Evolutionary conservation across 345 rosid species (phyloP), one percentile per base, ranked within the genome.

Genomic region (Limnanthes douglasii): DNA sequence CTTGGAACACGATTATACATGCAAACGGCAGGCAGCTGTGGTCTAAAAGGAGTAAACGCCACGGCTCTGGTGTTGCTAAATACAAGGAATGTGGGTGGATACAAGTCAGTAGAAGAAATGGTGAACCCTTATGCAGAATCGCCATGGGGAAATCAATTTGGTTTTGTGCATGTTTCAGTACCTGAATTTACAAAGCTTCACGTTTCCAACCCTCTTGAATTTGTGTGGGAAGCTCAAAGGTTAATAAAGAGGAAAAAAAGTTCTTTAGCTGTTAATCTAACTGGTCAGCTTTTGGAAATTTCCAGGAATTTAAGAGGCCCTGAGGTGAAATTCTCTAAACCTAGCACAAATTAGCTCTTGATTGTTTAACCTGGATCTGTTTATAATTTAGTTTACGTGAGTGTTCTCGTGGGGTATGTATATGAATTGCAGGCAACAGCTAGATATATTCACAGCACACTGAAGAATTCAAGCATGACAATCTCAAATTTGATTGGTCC

Each of bases 41-140:
- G 50, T 24, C 48, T 44, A 18, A 42, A 19, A 3, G 31, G 38
- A 5, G 45, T 32, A 34, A 22, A 48, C 9, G 37, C 66, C 2
- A 72, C 75, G 1, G 66, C 75, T 8, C n/a, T 72, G 19, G 72
- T 68, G 42, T 25, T 68, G 46, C 64, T 72, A 3, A 72, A 68
- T 12, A 72, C 80, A 0, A 61, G 75, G 46, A 50, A 3, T 15
- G 34, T 64, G 18, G 23, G 40, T 5, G 67, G 63, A 0, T 72
- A 72, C 61, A 68, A 46, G 22, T 58, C 75, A 2, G 57, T 72
- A 11, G 16, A 44, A 43, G 80, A 68, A 32, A 68, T 72, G 75
- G 54, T 54, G 3, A 51, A 39, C 29, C 59, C 68, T 21, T 43
- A 50, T 37, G 46, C 65, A 1, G 60, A 61, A 11, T 48, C 69